A percentile compares a stretch with the other conserved stretches of the same genome.
These are phyloP conservation scores for Solanum rostratum DNA, from an alignment of 257 asterid genomes.

Conservation along the genomic window DNA sequence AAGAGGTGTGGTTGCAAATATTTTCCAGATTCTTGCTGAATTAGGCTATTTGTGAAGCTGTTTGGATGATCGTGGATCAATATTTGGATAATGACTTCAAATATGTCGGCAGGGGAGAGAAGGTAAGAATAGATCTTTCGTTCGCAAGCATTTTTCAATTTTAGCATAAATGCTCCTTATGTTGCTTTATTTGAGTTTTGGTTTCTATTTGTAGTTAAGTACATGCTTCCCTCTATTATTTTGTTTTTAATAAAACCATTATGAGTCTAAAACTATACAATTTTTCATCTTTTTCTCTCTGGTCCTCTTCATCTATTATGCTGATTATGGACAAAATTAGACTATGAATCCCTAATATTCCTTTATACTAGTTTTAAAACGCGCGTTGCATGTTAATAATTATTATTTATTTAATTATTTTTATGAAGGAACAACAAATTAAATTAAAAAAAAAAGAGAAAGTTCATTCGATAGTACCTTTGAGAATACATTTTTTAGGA, in stretches of 20 bases:
- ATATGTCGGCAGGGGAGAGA: conserved; percentile 78
- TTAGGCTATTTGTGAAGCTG: conserved; percentile 6
- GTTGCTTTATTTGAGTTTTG: neutral
- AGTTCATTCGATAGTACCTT: no score
- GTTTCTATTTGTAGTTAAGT: neutral
- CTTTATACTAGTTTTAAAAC: neutral
- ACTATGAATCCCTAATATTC: neutral
- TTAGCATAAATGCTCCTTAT: neutral
- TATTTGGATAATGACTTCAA: conserved; percentile 67
- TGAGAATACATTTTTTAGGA: no score
- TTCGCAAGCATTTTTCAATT: neutral
- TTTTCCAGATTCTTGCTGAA: neutral
- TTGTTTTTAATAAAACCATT: neutral
- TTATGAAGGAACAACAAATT: no score
- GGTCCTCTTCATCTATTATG: neutral
- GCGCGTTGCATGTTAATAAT: no score
- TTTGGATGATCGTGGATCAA: conserved; percentile 55
- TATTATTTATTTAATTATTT: no score
- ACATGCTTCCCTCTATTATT: neutral
- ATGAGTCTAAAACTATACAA: neutral
- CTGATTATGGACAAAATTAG: neutral
- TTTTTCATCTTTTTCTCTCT: neutral
- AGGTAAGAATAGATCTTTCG: conserved; percentile 38
- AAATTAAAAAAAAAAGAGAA: no score
- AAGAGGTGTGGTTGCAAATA: neutral